phyloP scores from a whole-genome alignment of 345 rosid species.

The Lumnitzera racemosa region DNA sequence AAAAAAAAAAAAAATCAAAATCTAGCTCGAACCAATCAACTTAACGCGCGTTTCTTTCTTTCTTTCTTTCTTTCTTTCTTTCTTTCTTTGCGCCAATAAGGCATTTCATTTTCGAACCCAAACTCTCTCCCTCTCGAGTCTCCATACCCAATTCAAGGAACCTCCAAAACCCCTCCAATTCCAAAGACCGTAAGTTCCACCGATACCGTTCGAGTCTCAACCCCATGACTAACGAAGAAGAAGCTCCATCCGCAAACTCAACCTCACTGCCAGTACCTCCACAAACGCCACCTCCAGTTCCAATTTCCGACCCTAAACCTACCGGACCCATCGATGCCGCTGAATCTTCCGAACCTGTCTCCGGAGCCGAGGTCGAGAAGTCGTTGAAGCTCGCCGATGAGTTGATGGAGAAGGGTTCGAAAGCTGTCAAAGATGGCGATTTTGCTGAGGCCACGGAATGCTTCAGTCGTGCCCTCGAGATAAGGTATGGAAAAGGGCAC shows the following conservation, averaged over 20 bases:
- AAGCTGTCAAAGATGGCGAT: conserved; percentile 54
- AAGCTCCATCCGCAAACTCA: not conserved
- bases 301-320: no score
- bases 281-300: not conserved
- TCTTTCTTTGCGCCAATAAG: no score
- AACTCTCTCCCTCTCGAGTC: no score
- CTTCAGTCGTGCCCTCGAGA: conserved; percentile 90
- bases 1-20: no score
- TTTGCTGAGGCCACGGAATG: conserved; percentile 76
- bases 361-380: conserved; percentile 37
- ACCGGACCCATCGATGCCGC: conserved; percentile 17
- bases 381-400: conserved; percentile 61
- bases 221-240: no score
- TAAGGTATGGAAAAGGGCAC: conserved; percentile 36
- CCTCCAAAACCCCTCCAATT: no score
- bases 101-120: no score
- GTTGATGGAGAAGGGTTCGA: conserved; percentile 52
- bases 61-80: no score
- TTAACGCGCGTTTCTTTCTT: no score
- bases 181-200: conserved; percentile 11
- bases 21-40: no score
- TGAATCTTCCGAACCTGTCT: conserved; percentile 19
- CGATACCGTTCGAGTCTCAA: conserved; percentile 36
- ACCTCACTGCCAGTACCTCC: conserved; percentile 1
- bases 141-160: no score